Conservation (phyloP, 768 basidiomycete species). For the Obba rivulosa region DNA sequence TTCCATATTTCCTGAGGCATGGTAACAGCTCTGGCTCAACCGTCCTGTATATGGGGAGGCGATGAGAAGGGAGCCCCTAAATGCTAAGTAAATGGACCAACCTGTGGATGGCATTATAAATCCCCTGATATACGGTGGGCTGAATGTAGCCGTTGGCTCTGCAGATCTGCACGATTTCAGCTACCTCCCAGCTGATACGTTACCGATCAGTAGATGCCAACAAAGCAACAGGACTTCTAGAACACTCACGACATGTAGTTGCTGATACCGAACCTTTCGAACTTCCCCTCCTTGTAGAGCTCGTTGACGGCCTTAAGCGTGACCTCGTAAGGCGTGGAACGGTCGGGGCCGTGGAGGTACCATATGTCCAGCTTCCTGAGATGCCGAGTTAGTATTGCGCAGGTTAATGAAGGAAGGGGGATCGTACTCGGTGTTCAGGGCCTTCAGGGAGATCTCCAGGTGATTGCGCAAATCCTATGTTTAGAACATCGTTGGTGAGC, state of each 20-base stretch:
- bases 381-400: no score
- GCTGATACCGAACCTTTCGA: constrained; percentile 39
- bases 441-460: constrained; percentile 31
- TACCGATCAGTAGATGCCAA: background rate
- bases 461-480: constrained; percentile 30
- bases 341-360: constrained; percentile 24
- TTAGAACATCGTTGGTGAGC: background rate
- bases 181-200: constrained; percentile 33
- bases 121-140: constrained; percentile 43
- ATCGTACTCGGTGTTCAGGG: constrained; percentile 42
- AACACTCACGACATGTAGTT: constrained; percentile 35
- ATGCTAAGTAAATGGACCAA: constrained; percentile 17
- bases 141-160: constrained; percentile 38
- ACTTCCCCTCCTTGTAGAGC: constrained; percentile 45
- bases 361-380: no score
- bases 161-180: constrained; percentile 38
- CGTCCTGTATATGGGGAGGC: constrained; percentile 14
- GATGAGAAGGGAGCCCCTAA: background rate
- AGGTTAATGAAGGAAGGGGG: no score
- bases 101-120: constrained; percentile 40
- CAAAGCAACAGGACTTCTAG: background rate
- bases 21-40: constrained; percentile 38
- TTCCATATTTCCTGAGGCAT: constrained; percentile 35
- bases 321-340: constrained; percentile 37
- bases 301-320: constrained; percentile 42